A percentile compares a stretch with the other conserved stretches of the same genome.
These are phyloP conservation scores for Elsinoe necatrix DNA, from an alignment of 2,329 filamentous ascomycete species.

Conservation along the genomic window DNA sequence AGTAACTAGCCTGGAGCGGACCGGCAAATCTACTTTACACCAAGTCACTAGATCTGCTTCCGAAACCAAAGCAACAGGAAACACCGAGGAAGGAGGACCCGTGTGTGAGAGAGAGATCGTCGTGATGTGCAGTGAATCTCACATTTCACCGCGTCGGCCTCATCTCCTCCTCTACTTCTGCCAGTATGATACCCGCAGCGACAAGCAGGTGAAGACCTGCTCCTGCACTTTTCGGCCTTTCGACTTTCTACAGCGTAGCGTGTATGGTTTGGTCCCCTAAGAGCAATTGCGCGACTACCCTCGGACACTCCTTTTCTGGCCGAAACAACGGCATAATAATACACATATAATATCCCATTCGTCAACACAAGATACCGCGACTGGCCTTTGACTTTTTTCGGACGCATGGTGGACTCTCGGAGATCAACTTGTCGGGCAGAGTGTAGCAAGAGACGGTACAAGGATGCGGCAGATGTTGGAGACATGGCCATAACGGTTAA, in stretches of 20 bases:
- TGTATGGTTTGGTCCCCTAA: not conserved
- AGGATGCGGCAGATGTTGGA: not conserved
- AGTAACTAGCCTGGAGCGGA: not conserved
- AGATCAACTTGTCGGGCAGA: not conserved
- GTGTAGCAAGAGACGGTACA: not conserved
- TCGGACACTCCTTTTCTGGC: not conserved
- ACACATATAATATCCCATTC: slow-evolving; percentile 10
- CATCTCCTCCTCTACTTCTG: not conserved
- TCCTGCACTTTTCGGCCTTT: slow-evolving; percentile 4
- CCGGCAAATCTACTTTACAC: slow-evolving; percentile 6
- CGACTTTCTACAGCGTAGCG: not conserved
- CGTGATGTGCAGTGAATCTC: slow-evolving; percentile 10
- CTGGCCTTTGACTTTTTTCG: not conserved
- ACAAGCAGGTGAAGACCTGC: slow-evolving; percentile 11
- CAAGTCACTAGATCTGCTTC: slow-evolving; percentile 1
- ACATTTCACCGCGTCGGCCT: not conserved
- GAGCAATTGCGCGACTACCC: not conserved
- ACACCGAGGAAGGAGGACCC: not conserved
- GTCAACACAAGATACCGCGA: not conserved
- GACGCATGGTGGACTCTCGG: slow-evolving; percentile 1
- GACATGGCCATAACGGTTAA: not conserved
- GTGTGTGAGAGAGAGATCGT: slow-evolving; percentile 13
- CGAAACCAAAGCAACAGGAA: slow-evolving; percentile 8
- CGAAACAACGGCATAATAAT: slow-evolving; percentile 10
- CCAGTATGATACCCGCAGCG: slow-evolving; percentile 12